A percentile compares a stretch with the other conserved stretches of the same genome.
Conservation (phyloP, 176 grass and related monocot species). For the Oryza rufipogon region DNA sequence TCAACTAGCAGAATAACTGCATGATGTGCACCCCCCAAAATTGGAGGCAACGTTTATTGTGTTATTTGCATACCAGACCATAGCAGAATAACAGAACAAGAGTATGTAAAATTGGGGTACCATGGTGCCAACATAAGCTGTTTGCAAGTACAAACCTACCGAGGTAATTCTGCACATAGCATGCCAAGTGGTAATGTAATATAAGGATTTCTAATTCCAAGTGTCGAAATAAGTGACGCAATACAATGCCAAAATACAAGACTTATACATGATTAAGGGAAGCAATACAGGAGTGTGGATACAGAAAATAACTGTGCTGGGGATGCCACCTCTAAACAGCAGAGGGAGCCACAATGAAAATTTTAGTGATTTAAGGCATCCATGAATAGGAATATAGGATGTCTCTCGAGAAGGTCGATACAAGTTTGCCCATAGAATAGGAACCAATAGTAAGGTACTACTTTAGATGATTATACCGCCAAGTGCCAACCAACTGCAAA, state of each 20-base stretch:
- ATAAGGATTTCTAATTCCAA: background rate
- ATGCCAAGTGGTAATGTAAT: background rate
- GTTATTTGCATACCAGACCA: background rate
- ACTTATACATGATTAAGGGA: background rate
- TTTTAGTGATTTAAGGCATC: background rate
- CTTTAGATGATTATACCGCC: background rate
- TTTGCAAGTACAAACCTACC: background rate
- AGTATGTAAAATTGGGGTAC: background rate
- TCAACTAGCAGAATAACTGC: slow-evolving; percentile 5
- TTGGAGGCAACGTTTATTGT: background rate
- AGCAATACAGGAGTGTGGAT: background rate
- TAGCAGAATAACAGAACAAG: background rate
- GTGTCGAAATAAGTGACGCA: background rate
- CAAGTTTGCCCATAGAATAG: background rate
- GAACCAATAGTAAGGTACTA: background rate
- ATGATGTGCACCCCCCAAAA: background rate
- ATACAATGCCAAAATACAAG: background rate
- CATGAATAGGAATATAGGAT: background rate
- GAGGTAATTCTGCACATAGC: background rate
- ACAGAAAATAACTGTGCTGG: background rate
- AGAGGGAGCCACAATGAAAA: background rate
- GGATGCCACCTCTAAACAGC: background rate
- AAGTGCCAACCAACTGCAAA: background rate
- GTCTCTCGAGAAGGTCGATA: background rate
- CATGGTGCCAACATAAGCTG: background rate